These are phyloP conservation scores for Entonaema liquescens DNA, from an alignment of 495 filamentous ascomycete genomes.

Conservation along the genomic window DNA sequence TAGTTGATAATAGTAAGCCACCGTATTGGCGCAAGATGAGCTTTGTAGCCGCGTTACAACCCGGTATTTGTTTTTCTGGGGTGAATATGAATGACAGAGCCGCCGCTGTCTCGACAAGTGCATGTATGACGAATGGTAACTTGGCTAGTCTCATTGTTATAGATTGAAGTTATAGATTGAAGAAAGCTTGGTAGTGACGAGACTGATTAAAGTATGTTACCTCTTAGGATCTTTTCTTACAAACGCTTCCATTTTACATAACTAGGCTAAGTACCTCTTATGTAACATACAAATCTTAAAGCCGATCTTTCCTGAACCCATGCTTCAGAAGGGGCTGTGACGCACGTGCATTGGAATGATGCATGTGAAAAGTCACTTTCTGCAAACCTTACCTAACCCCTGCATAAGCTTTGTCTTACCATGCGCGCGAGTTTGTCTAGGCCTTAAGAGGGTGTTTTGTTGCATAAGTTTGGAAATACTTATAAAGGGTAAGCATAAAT, in stretches of 20 bases:
- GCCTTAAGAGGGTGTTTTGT: too few relatives aligned
- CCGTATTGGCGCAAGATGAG: constrained; percentile 54
- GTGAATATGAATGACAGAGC: constrained; percentile 45
- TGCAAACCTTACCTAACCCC: neutral
- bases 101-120: constrained; percentile 40
- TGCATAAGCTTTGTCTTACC: constrained; percentile 15
- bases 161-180: neutral
- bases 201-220: too few relatives aligned
- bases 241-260: too few relatives aligned
- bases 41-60: constrained; percentile 40
- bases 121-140: constrained; percentile 41
- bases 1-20: constrained; percentile 49
- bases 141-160: constrained; percentile 25
- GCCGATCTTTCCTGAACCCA: constrained; percentile 1
- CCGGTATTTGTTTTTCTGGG: constrained; percentile 44
- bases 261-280: too few relatives aligned
- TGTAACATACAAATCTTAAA: neutral
- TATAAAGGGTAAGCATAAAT: too few relatives aligned
- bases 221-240: too few relatives aligned
- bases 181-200: neutral
- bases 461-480: too few relatives aligned
- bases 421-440: neutral
- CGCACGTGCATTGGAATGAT: constrained; percentile 13
- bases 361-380: neutral
- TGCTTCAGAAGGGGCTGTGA: constrained; percentile 13